phyloP scores from a whole-genome alignment of 306 rosid genomes.

The Inga laurina region DNA sequence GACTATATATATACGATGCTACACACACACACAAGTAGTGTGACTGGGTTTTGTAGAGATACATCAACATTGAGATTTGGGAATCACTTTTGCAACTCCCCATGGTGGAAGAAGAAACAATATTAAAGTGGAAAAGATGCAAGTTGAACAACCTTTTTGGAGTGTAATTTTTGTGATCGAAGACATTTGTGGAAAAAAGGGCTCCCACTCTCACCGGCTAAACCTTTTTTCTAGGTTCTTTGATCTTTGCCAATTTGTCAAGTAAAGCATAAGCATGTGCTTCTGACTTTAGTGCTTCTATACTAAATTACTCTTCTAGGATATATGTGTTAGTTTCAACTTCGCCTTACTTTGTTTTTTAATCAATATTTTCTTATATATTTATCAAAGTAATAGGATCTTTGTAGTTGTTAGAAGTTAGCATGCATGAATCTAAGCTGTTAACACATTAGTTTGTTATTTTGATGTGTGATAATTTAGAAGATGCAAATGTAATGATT shows the following conservation, averaged over 20 bases:
- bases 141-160: conserved; percentile 11
- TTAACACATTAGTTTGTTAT: too few relatives aligned
- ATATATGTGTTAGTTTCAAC: neutral
- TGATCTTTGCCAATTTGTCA: conserved; percentile 32
- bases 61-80: conserved; percentile 36
- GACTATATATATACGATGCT: neutral
- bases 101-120: neutral
- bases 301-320: neutral
- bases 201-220: neutral
- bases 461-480: neutral
- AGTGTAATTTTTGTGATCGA: neutral
- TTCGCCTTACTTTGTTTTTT: too few relatives aligned
- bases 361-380: too few relatives aligned
- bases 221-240: conserved; percentile 18
- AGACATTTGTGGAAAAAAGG: neutral
- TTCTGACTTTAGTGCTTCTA: conserved; percentile 11
- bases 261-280: conserved; percentile 28
- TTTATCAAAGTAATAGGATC: neutral
- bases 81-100: conserved; percentile 40
- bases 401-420: neutral
- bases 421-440: neutral
- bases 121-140: conserved; percentile 20
- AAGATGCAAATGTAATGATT: neutral
- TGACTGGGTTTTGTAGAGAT: conserved; percentile 15
- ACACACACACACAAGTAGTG: neutral